Percentiles rank a stretch among this genome's conserved stretches.
Evolutionary conservation across 176 grass and related monocot genomes (phyloP).

Genomic region (Phoenix dactylifera): DNA sequence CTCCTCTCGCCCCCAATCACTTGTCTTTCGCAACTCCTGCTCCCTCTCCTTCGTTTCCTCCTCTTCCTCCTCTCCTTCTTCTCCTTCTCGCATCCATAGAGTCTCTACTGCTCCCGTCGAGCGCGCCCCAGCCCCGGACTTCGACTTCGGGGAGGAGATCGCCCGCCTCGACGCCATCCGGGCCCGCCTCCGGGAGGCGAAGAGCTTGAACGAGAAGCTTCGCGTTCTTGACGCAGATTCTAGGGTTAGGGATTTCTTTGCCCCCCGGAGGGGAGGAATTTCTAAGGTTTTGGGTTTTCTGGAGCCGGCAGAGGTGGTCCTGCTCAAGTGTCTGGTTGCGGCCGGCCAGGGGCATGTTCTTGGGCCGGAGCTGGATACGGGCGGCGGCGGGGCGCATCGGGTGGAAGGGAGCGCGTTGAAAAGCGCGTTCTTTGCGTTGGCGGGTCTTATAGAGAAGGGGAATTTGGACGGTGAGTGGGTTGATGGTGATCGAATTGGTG

Average conservation of each 20-base stretch:
- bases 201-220: constrained; percentile 44
- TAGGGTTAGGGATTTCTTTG: constrained; percentile 59
- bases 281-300: constrained; percentile 17
- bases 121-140: constrained; percentile 24
- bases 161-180: constrained; percentile 38
- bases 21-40: constrained; percentile 18
- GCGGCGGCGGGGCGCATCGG: constrained; percentile 9
- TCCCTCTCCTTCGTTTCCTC: constrained; percentile 28
- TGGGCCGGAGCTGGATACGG: constrained; percentile 54
- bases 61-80: constrained; percentile 14
- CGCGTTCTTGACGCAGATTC: constrained; percentile 54
- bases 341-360: constrained; percentile 89
- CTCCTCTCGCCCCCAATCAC: constrained; percentile 1
- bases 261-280: not conserved
- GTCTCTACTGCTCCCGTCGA: constrained; percentile 48
- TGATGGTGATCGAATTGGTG: constrained; percentile 7
- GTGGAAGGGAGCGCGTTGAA: constrained; percentile 35
- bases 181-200: constrained; percentile 31
- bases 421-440: constrained; percentile 55
- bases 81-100: constrained; percentile 17
- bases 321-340: constrained; percentile 83
- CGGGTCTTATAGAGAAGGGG: constrained; percentile 59
- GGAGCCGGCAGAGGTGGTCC: constrained; percentile 40
- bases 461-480: constrained; percentile 26
- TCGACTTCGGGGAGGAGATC: constrained; percentile 46